Percentiles rank a stretch among this genome's conserved stretches.
These are phyloP conservation scores for Ichthyophthirius multifiliis DNA, from an alignment of 169 alveolate genomes.

Conservation along the genomic window DNA sequence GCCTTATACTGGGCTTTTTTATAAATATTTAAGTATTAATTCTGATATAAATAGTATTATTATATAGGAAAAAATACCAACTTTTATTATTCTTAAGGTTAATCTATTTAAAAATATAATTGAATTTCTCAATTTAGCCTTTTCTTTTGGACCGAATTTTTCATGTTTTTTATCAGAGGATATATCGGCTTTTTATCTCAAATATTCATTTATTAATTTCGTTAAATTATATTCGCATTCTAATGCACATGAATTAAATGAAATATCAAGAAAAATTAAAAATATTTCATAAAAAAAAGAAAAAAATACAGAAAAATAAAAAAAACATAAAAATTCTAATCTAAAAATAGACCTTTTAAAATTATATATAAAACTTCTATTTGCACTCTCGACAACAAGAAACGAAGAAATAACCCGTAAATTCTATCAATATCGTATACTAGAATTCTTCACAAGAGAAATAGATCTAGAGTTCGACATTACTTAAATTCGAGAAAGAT, in stretches of 20 bases:
- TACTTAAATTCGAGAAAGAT: slow-evolving; percentile 43
- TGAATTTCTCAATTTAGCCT: slow-evolving; percentile 9
- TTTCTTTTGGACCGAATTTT: slow-evolving; percentile 13
- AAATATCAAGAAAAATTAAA: slow-evolving; percentile 22
- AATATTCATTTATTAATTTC: slow-evolving; percentile 29
- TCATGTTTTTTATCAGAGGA: slow-evolving; percentile 25
- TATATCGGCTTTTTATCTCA: slow-evolving; percentile 14
- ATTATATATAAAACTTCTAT: slow-evolving; percentile 74
- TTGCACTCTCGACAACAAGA: slow-evolving; percentile 75
- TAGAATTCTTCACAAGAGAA: slow-evolving; percentile 78
- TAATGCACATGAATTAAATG: slow-evolving; percentile 33
- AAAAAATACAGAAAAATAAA: neutral
- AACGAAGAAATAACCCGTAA: slow-evolving; percentile 79
- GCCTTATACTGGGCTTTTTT: neutral
- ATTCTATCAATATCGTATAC: slow-evolving; percentile 75
- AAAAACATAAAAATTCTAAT: neutral
- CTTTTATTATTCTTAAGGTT: neutral
- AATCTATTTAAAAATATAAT: slow-evolving; percentile 14
- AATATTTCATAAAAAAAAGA: neutral
- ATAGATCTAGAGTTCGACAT: slow-evolving; percentile 84
- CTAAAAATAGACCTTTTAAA: slow-evolving; percentile 56
- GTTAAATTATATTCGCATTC: slow-evolving; percentile 33
- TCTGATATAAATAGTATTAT: neutral
- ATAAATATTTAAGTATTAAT: neutral
- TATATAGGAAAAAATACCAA: neutral